phyloP scores from a whole-genome alignment of 78 protist species.

The Emiliania huxleyi region DNA sequence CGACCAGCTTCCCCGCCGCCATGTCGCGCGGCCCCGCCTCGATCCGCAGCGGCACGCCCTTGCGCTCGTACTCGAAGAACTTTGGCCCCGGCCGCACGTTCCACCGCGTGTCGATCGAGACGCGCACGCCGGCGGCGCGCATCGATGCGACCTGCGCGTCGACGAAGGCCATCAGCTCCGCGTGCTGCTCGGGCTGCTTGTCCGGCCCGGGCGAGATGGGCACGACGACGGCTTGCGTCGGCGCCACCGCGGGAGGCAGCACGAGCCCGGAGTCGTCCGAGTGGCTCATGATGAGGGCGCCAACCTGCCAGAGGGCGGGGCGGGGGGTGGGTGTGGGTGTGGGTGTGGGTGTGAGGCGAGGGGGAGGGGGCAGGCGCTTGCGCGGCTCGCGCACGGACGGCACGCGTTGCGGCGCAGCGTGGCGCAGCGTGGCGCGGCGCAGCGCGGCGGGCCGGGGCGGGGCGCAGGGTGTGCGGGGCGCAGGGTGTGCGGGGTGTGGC shows the following conservation, averaged over 20 bases:
- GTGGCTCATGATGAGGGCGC: constrained; percentile 51
- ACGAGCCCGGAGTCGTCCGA: constrained; percentile 58
- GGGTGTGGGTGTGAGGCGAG: no score
- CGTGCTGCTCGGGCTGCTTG: neutral
- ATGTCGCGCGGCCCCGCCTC: constrained; percentile 51
- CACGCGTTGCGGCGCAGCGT: no score
- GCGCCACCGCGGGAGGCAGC: constrained; percentile 54
- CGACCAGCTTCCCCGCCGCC: neutral
- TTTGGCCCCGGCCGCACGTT: constrained; percentile 22
- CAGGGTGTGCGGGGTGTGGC: no score
- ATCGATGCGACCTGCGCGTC: neutral
- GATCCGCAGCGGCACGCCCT: constrained; percentile 62
- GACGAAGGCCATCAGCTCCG: neutral
- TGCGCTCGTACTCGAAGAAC: constrained; percentile 51
- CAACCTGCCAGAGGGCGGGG: no score
- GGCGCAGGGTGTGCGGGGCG: no score
- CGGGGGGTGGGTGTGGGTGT: no score
- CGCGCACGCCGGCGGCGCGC: constrained; percentile 39
- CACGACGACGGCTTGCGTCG: constrained; percentile 37
- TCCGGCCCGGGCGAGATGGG: constrained; percentile 15
- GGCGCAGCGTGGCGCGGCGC: no score
- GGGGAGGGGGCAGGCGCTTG: no score
- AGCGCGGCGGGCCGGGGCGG: no score
- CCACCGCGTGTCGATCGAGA: neutral
- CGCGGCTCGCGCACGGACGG: no score